phyloP scores from a whole-genome alignment of 441 rosid genomes.

The Arabidopsis lyrata region DNA sequence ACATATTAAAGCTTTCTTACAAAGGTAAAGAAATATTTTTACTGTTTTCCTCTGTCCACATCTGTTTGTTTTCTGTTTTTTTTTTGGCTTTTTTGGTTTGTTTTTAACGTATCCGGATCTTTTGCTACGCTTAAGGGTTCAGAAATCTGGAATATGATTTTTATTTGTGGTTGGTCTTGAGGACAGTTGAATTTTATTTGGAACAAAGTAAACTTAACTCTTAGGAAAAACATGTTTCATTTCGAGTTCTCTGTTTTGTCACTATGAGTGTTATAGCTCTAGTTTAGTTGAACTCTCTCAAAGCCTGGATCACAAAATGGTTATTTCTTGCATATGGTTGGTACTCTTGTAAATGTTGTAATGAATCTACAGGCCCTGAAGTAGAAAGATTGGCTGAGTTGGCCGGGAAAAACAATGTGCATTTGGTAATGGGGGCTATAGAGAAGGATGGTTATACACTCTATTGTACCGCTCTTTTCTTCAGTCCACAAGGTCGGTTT shows the following conservation, averaged over 20 bases:
- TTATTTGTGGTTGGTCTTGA: background rate
- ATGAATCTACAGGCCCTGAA: constrained; percentile 65
- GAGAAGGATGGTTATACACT: constrained; percentile 84
- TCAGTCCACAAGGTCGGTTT: constrained; percentile 77
- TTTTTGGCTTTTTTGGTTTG: too few species aligned
- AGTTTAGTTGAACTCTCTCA: background rate
- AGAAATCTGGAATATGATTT: too few species aligned
- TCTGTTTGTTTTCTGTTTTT: too few species aligned
- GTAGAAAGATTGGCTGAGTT: constrained; percentile 71
- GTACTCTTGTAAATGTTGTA: background rate
- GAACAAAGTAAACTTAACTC: background rate
- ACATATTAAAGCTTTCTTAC: background rate
- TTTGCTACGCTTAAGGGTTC: too few species aligned
- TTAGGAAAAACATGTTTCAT: background rate
- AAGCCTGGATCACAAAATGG: background rate
- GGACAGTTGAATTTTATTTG: background rate
- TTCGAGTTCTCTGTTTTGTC: background rate
- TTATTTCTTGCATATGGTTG: background rate
- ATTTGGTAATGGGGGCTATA: constrained; percentile 81
- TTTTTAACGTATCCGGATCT: too few species aligned
- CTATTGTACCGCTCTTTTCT: constrained; percentile 80
- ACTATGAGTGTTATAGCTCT: constrained; percentile 3
- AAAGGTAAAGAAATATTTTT: background rate
- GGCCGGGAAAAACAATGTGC: constrained; percentile 76
- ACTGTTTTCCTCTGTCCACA: too few species aligned